Percentiles rank a stretch among this genome's conserved stretches.
phyloP scores from a whole-genome alignment of 192 early-diverging fungal species.

The Globomyces pollinis-pini region DNA sequence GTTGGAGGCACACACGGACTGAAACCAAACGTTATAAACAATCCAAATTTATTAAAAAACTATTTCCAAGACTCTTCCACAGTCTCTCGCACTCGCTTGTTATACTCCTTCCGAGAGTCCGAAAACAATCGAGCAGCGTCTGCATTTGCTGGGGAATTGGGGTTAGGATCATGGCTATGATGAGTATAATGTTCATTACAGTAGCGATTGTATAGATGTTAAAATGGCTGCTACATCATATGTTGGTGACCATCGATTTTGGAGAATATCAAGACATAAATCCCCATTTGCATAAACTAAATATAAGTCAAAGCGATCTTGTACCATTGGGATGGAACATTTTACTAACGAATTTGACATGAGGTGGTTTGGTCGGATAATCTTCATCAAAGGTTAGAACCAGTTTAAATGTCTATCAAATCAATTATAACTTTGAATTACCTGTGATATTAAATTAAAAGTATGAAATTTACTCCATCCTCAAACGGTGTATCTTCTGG shows the following conservation, averaged over 20 bases:
- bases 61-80: conserved; percentile 78
- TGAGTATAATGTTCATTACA: too few relatives aligned
- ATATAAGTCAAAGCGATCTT: neutral
- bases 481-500: conserved; percentile 93
- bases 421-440: neutral
- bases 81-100: conserved; percentile 78
- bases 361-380: conserved; percentile 96
- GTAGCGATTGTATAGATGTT: conserved; percentile 88
- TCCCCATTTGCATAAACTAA: conserved; percentile 73
- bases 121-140: conserved; percentile 90
- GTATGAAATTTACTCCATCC: conserved; percentile 42
- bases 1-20: neutral
- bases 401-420: conserved; percentile 84
- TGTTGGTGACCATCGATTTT: conserved; percentile 96
- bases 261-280: conserved; percentile 94
- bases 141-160: conserved; percentile 92
- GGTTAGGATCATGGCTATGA: conserved; percentile 98
- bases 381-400: conserved; percentile 91
- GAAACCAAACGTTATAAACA: neutral
- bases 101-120: conserved; percentile 92
- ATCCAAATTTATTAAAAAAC: neutral
- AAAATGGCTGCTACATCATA: conserved; percentile 91
- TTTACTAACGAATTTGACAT: conserved; percentile 83
- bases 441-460: neutral
- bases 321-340: conserved; percentile 96